These are phyloP conservation scores for Nemania bipapillata DNA, from an alignment of 2,329 filamentous ascomycete species.

Conservation along the genomic window DNA sequence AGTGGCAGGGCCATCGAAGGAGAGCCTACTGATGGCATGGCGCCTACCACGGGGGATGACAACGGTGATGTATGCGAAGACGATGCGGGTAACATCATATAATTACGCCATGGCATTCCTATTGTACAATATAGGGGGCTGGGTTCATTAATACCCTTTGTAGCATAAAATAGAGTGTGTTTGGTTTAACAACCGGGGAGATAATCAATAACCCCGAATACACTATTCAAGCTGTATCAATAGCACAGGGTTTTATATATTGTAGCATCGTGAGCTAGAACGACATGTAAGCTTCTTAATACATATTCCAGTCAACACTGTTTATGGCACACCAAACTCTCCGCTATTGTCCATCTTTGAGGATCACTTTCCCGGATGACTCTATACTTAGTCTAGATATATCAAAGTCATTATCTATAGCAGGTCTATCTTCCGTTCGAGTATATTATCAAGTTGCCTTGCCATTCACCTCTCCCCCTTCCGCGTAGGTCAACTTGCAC, in stretches of 20 bases:
- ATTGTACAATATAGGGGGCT: conserved; percentile 13
- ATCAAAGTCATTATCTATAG: no score
- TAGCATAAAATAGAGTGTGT: conserved; percentile 32
- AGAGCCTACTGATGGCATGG: conserved; percentile 64
- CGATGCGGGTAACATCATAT: conserved; percentile 23
- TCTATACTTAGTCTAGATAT: not conserved
- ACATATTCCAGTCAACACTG: not conserved
- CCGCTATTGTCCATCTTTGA: not conserved
- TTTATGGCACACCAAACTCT: not conserved
- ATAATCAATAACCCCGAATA: not conserved
- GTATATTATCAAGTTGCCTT: not conserved
- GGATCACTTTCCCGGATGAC: not conserved
- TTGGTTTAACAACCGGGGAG: not conserved
- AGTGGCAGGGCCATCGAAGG: conserved; percentile 62
- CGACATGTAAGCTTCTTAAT: not conserved
- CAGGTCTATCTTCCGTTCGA: not conserved
- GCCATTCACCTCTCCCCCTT: not conserved
- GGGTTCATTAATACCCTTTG: conserved; percentile 25
- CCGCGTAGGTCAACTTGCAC: no score
- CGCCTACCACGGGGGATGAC: conserved; percentile 54
- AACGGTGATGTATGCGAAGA: conserved; percentile 39
- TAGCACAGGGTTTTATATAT: not conserved
- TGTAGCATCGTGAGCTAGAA: not conserved
- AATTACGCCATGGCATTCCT: not conserved
- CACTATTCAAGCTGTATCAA: conserved; percentile 4